Evolutionary conservation across 257 asterid genomes (phyloP).

Genomic region (Verbena officinalis): DNA sequence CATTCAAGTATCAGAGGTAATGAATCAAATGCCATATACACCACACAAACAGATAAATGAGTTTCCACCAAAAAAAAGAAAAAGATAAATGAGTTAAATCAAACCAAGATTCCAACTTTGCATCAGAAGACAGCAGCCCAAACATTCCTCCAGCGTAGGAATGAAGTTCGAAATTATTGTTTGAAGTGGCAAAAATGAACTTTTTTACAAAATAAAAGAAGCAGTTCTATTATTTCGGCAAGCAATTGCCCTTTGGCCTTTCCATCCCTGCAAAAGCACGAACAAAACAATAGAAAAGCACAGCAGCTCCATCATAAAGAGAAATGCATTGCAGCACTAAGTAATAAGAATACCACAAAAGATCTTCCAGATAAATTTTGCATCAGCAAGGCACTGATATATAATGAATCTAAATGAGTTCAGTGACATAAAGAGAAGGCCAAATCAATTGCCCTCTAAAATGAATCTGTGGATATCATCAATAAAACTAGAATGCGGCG

Average conservation of each 20-base stretch:
- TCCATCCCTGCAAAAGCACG: neutral
- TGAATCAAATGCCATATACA: neutral
- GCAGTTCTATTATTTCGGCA: too few species aligned
- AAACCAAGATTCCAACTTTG: neutral
- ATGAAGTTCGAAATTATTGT: too few species aligned
- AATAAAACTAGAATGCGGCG: constrained; percentile 34
- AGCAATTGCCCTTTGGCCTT: too few species aligned
- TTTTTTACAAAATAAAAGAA: too few species aligned
- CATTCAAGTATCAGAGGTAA: neutral
- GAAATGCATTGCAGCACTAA: neutral
- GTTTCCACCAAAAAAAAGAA: too few species aligned
- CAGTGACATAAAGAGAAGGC: neutral
- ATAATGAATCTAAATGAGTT: neutral
- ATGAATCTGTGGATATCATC: constrained; percentile 53
- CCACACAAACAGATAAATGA: neutral
- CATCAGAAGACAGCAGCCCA: neutral
- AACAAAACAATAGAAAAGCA: neutral
- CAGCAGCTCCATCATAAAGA: neutral
- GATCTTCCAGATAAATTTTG: neutral
- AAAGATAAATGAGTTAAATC: neutral
- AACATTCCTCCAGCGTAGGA: neutral
- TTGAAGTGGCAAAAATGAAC: too few species aligned
- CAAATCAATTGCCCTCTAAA: constrained; percentile 33
- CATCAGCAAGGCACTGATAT: neutral
- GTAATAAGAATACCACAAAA: neutral